Evolutionary conservation across 768 basidiomycete genomes (phyloP).

Genomic region (Mycena floridula): DNA sequence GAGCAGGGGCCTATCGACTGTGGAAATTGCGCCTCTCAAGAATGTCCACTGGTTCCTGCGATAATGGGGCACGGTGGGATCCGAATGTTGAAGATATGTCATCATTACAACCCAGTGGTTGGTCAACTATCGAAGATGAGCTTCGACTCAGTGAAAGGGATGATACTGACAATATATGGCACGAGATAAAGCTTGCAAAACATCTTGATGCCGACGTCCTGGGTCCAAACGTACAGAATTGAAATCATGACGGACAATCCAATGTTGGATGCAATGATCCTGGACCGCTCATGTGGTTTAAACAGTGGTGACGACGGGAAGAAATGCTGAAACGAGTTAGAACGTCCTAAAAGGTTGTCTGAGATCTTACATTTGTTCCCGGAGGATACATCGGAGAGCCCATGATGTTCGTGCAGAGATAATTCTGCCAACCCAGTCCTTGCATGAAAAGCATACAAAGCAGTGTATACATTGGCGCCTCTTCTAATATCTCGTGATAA

Average conservation of each 20-base stretch:
- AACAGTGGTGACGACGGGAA: conserved; percentile 43
- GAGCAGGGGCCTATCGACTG: conserved; percentile 78
- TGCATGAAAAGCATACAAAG: conserved; percentile 49
- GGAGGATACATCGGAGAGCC: conserved; percentile 41
- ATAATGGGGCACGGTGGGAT: conserved; percentile 94
- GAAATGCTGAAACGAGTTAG: conserved; percentile 36
- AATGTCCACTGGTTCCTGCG: conserved; percentile 86
- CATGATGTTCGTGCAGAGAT: conserved; percentile 43
- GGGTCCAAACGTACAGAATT: conserved; percentile 33
- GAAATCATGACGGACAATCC: conserved; percentile 37
- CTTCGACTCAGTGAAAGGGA: conserved; percentile 19
- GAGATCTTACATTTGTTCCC: conserved; percentile 33
- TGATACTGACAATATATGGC: conserved; percentile 41
- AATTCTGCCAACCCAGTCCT: conserved; percentile 44
- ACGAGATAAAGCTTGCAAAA: conserved; percentile 42
- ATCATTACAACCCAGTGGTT: conserved; percentile 96
- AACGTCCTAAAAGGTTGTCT: conserved; percentile 2
- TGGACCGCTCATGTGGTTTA: conserved; percentile 38
- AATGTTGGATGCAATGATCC: conserved; percentile 43
- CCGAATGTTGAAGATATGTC: conserved; percentile 98
- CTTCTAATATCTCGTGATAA: conserved; percentile 49
- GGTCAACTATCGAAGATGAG: conserved; percentile 24
- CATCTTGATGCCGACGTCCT: conserved; percentile 28
- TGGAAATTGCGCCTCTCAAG: conserved; percentile 87
- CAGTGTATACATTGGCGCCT: conserved; percentile 47